phyloP scores from a whole-genome alignment of 1,139 yeast genomes.

The Kluyveromyces sp. region DNA sequence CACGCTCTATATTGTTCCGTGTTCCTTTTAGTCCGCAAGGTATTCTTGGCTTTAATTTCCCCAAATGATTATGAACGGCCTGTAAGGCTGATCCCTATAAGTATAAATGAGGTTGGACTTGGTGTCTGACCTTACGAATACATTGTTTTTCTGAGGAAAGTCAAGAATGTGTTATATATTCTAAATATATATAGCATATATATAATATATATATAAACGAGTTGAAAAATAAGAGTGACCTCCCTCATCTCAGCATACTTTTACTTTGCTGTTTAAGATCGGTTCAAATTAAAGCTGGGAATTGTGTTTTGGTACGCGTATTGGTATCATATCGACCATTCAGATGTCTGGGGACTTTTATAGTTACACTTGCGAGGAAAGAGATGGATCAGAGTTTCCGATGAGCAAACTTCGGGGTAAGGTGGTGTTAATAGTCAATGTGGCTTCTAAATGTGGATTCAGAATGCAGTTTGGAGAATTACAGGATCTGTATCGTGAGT shows the following conservation, averaged over 20 bases:
- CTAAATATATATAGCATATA: background rate
- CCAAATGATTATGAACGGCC: no score
- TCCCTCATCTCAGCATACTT: no score
- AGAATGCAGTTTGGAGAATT: conserved; percentile 61
- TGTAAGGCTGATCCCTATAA: no score
- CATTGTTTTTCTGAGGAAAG: no score
- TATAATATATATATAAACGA: background rate
- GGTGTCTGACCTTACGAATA: no score
- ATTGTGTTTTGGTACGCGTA: background rate
- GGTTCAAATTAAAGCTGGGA: background rate
- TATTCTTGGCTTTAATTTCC: no score
- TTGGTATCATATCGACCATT: background rate
- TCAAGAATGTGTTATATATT: no score
- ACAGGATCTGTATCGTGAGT: conserved; percentile 66
- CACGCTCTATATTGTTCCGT: no score
- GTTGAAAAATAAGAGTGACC: background rate
- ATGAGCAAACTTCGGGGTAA: conserved; percentile 66
- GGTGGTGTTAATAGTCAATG: conserved; percentile 76
- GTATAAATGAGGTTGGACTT: no score
- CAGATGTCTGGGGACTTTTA: conserved; percentile 33
- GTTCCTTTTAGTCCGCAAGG: no score
- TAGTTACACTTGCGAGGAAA: conserved; percentile 42
- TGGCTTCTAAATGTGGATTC: conserved; percentile 61
- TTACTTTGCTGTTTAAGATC: background rate
- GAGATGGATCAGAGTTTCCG: conserved; percentile 47